Conservation (phyloP, 768 basidiomycete genomes). For the Mycena indigotica region DNA sequence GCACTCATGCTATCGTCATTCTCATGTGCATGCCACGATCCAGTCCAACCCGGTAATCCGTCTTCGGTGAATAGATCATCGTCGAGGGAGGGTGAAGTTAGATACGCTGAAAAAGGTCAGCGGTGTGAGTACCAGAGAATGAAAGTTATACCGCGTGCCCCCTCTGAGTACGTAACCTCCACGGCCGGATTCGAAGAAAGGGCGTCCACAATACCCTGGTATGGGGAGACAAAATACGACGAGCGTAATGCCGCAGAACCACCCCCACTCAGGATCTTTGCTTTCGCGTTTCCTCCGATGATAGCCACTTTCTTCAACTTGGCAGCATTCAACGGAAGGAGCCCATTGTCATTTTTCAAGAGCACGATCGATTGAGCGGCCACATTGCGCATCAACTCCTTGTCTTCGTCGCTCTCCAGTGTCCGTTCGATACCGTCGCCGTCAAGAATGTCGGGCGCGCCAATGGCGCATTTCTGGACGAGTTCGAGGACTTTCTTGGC, state of each 20-base stretch:
- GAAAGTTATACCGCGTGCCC: conserved; percentile 56
- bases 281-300: conserved; percentile 73
- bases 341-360: conserved; percentile 62
- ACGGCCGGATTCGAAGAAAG: conserved; percentile 47
- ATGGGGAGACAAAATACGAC: conserved; percentile 76
- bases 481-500: conserved; percentile 67
- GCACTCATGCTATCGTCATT: conserved; percentile 57
- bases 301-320: conserved; percentile 71
- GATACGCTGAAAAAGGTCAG: conserved; percentile 51
- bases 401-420: conserved; percentile 62
- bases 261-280: conserved; percentile 63
- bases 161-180: conserved; percentile 67
- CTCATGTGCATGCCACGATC: conserved; percentile 61
- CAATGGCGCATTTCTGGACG: conserved; percentile 68
- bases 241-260: conserved; percentile 75
- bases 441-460: conserved; percentile 72
- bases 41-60: conserved; percentile 70
- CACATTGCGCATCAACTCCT: conserved; percentile 62
- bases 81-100: conserved; percentile 68
- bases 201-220: conserved; percentile 69
- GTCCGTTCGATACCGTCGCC: conserved; percentile 71
- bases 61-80: conserved; percentile 60
- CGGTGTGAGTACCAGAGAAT: conserved; percentile 3
- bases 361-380: conserved; percentile 74
- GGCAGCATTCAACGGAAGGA: conserved; percentile 55